phyloP scores from a whole-genome alignment of 768 basidiomycete genomes.

The Pulveroboletus ravenelii region DNA sequence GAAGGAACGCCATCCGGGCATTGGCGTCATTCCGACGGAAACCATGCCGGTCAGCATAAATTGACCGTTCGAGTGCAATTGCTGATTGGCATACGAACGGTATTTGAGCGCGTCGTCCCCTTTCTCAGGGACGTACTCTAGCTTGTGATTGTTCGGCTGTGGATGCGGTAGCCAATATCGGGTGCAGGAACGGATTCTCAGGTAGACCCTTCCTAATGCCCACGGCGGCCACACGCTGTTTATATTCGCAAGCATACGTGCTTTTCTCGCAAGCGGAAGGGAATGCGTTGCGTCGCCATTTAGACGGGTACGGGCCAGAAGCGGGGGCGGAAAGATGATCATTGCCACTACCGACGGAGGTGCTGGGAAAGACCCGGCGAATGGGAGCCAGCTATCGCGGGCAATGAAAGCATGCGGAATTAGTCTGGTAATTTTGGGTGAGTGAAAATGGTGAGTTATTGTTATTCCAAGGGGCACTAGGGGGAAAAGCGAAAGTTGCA shows the following conservation, averaged over 20 bases:
- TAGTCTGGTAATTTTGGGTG: constrained; percentile 15
- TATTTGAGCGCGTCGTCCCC: not conserved
- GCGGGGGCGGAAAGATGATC: not conserved
- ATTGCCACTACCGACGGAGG: not conserved
- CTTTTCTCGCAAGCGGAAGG: not conserved
- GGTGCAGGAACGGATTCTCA: constrained; percentile 4
- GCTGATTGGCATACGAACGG: too few species aligned
- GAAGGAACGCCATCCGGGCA: not conserved
- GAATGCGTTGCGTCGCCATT: not conserved
- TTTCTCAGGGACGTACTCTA: constrained; percentile 1
- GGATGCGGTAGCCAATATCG: not conserved
- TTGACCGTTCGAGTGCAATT: not conserved
- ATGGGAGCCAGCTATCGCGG: constrained; percentile 1
- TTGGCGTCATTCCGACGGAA: constrained; percentile 16
- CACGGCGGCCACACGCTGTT: constrained; percentile 6
- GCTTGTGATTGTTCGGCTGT: constrained; percentile 15
- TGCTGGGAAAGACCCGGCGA: not conserved
- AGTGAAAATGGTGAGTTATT: constrained; percentile 9
- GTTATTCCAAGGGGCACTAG: constrained; percentile 1
- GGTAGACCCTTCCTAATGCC: constrained; percentile 2
- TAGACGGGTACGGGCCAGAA: not conserved
- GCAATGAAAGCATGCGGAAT: constrained; percentile 8
- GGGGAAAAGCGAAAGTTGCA: constrained; percentile 8
- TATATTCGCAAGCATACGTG: not conserved
- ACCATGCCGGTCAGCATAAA: not conserved